phyloP scores from a whole-genome alignment of 2,329 filamentous ascomycete species.

The Colletotrichum euphorbiae region DNA sequence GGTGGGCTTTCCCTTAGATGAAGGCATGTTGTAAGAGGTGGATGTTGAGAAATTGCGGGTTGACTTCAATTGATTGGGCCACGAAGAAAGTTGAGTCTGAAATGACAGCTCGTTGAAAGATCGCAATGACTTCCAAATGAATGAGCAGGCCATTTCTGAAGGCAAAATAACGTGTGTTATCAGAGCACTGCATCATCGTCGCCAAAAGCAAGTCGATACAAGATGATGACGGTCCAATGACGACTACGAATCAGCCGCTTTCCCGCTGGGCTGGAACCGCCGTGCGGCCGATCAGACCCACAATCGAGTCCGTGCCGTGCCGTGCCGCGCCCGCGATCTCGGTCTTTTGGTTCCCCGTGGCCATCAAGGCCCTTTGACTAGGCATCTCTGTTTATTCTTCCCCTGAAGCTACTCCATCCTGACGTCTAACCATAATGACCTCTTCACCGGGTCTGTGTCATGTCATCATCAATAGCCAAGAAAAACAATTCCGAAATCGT shows the following conservation, averaged over 20 bases:
- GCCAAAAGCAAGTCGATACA: background rate
- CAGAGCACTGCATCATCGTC: background rate
- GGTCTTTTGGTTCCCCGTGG: background rate
- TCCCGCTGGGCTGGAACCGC: background rate
- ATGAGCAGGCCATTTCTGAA: background rate
- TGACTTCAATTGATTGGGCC: background rate
- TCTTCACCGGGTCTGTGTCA: constrained; percentile 1
- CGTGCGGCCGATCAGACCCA: constrained; percentile 4
- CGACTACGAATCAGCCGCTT: constrained; percentile 33
- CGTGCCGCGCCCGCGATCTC: background rate
- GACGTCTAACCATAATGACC: background rate
- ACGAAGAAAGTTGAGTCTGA: background rate
- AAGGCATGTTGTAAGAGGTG: constrained; percentile 47
- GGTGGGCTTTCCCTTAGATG: constrained; percentile 55
- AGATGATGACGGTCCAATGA: constrained; percentile 34
- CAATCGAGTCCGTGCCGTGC: constrained; percentile 16
- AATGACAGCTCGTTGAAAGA: background rate
- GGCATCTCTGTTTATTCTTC: background rate
- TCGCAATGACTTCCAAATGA: rapidly evolving
- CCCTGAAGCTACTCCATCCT: background rate
- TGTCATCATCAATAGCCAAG: background rate
- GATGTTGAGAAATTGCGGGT: background rate
- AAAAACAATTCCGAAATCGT: too few species aligned
- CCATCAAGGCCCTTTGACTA: constrained; percentile 18
- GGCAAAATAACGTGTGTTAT: rapidly evolving